Conservation (phyloP, 73 alveolate genomes). For the Paramecium sexaurelia region DNA sequence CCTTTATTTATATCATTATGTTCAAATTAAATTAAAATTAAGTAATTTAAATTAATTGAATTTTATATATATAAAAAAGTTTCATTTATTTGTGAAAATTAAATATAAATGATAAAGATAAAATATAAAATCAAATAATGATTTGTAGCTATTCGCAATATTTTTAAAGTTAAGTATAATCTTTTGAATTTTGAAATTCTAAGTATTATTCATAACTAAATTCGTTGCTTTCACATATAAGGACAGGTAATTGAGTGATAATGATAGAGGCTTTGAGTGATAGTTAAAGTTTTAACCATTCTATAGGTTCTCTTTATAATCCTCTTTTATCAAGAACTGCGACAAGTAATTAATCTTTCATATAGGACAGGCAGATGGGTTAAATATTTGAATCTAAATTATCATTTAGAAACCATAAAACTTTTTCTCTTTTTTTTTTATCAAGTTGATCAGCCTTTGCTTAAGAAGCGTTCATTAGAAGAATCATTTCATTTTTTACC, state of each 20-base stretch:
- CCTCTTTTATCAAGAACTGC: conserved; percentile 8
- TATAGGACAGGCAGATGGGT: background rate
- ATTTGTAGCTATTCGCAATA: background rate
- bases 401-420: conserved; percentile 16
- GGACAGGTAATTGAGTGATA: background rate
- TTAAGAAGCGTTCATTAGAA: background rate
- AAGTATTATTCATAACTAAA: conserved; percentile 4
- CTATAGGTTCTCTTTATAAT: background rate
- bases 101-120: background rate
- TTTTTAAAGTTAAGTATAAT: background rate
- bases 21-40: too few species aligned
- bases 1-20: too few species aligned
- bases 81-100: too few species aligned
- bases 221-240: background rate
- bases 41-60: too few species aligned
- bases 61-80: too few species aligned
- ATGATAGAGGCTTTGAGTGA: background rate
- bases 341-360: background rate
- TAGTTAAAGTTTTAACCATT: background rate
- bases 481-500: conserved; percentile 7
- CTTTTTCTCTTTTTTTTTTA: conserved; percentile 2
- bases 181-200: background rate
- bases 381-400: background rate
- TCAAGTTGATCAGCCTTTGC: background rate
- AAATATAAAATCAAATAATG: background rate